These are phyloP conservation scores for Amaranthus hypochondriacus DNA, from an alignment of 148 eudicot species.

Conservation along the genomic window DNA sequence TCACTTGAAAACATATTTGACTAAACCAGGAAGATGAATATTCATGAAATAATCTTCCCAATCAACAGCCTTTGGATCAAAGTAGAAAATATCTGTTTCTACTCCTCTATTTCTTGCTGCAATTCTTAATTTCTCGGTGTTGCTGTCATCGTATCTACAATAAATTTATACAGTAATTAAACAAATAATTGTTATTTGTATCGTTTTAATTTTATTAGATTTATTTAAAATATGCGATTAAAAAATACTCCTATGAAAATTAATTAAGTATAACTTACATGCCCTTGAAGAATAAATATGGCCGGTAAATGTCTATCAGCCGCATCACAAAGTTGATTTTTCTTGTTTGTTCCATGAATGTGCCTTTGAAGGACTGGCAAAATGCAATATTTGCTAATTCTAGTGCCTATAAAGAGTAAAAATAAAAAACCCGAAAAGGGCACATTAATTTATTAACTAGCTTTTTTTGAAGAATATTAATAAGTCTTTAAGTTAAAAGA, in stretches of 20 bases:
- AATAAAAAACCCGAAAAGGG: too few species aligned
- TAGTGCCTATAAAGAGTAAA: conserved; percentile 29
- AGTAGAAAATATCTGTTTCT: conserved; percentile 39
- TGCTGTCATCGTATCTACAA: conserved; percentile 42
- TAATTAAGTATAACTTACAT: conserved; percentile 33
- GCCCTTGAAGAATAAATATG: conserved; percentile 66
- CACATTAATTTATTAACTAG: too few species aligned
- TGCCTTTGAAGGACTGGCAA: conserved; percentile 41
- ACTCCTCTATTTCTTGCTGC: conserved; percentile 18
- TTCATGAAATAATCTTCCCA: conserved; percentile 47
- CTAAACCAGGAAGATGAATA: conserved; percentile 40
- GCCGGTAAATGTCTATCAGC: conserved; percentile 46
- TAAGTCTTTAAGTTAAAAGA: too few species aligned
- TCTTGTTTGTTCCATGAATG: conserved; percentile 28
- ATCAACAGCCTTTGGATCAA: conserved; percentile 39
- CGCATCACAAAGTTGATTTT: conserved; percentile 48
- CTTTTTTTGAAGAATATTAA: too few species aligned
- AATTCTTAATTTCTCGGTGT: conserved; percentile 40
- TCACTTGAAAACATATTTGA: conserved; percentile 36
- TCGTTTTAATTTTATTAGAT: too few species aligned
- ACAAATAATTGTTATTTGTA: too few species aligned
- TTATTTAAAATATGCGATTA: too few species aligned
- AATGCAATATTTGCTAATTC: conserved; percentile 37
- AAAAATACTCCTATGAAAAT: background rate
- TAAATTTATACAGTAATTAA: too few species aligned